These are phyloP conservation scores for Cymbopogon flexuosus DNA, from an alignment of 202 grass and related monocot genomes.

Conservation along the genomic window DNA sequence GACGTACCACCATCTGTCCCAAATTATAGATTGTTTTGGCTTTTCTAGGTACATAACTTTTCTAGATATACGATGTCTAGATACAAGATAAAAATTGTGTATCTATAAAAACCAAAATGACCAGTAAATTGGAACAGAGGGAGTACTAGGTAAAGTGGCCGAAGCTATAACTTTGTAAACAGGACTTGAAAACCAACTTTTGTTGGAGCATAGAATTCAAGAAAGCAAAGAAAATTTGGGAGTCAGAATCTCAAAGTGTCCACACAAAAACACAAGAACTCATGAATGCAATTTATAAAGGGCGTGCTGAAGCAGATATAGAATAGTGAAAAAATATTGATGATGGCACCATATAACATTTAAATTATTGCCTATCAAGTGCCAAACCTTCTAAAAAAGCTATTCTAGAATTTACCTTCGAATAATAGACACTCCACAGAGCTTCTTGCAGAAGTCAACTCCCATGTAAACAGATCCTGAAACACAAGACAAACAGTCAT, in stretches of 20 bases:
- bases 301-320: background rate
- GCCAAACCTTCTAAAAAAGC: background rate
- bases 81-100: no score
- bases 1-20: no score
- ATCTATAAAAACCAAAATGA: no score
- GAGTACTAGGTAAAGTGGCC: background rate
- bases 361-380: background rate
- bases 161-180: slow-evolving; percentile 11
- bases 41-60: no score
- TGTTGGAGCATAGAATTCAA: background rate
- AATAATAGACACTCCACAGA: slow-evolving; percentile 89
- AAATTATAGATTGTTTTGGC: no score
- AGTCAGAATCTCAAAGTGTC: background rate
- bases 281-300: slow-evolving; percentile 8
- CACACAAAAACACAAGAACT: background rate
- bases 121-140: no score
- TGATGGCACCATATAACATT: background rate
- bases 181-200: background rate
- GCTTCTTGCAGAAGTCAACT: slow-evolving; percentile 97
- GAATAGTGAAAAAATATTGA: background rate
- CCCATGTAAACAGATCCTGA: slow-evolving; percentile 75
- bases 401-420: slow-evolving; percentile 54
- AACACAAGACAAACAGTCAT: slow-evolving; percentile 11
- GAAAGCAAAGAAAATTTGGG: background rate
- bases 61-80: no score